Percentiles rank a stretch among this genome's conserved stretches.
These are phyloP conservation scores for Pseudocercospora fijiensis DNA, from an alignment of 2,329 filamentous ascomycete genomes.

Conservation along the genomic window DNA sequence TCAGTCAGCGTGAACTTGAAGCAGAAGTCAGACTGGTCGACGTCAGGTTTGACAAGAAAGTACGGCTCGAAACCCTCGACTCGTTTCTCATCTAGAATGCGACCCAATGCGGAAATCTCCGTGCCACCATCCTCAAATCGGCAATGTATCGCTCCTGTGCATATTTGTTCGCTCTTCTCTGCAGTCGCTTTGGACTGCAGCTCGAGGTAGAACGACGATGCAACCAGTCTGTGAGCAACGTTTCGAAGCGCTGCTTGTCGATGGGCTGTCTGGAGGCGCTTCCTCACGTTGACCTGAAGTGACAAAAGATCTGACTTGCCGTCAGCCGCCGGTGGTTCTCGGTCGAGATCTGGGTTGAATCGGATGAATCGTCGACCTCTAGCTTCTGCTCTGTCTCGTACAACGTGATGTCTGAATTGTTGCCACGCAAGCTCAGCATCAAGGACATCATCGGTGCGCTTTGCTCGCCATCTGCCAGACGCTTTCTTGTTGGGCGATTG, in stretches of 20 bases:
- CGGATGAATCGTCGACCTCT: slow-evolving; percentile 37
- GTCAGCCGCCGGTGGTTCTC: slow-evolving; percentile 38
- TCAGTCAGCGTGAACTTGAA: slow-evolving; percentile 31
- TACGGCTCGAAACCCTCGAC: slow-evolving; percentile 38
- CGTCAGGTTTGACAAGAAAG: slow-evolving; percentile 35
- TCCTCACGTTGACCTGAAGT: slow-evolving; percentile 37
- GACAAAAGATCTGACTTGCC: slow-evolving; percentile 38
- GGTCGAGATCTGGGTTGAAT: slow-evolving; percentile 39
- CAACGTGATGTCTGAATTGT: slow-evolving; percentile 36
- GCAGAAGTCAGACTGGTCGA: slow-evolving; percentile 22
- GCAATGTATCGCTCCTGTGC: slow-evolving; percentile 36
- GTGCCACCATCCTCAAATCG: slow-evolving; percentile 38
- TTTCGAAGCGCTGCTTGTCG: slow-evolving; percentile 34
- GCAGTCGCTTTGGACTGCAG: slow-evolving; percentile 35
- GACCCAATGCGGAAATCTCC: slow-evolving; percentile 37
- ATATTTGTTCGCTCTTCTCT: slow-evolving; percentile 36
- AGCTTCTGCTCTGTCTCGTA: slow-evolving; percentile 28
- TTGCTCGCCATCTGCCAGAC: slow-evolving; percentile 26
- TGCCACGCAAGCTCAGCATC: slow-evolving; percentile 41
- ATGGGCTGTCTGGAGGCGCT: slow-evolving; percentile 32
- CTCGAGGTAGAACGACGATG: slow-evolving; percentile 43
- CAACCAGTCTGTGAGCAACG: slow-evolving; percentile 39
- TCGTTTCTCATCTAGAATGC: slow-evolving; percentile 31
- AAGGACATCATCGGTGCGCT: slow-evolving; percentile 37
- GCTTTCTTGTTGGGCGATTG: slow-evolving; percentile 15